phyloP scores from a whole-genome alignment of 805 yeast species.

The Metschnikowia hibisci region DNA sequence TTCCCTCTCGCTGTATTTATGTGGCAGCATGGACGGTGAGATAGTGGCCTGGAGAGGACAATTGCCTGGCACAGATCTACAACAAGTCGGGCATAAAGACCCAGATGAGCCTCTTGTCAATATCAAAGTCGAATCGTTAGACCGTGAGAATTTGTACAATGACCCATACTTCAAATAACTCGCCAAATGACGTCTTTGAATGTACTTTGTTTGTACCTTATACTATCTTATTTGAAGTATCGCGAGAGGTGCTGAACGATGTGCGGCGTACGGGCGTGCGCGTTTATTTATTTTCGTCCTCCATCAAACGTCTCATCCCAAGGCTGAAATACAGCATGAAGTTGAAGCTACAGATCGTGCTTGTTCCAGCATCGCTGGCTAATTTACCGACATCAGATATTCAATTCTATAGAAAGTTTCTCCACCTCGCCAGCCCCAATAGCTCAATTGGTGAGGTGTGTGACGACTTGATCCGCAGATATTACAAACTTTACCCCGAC shows the following conservation, averaged over 20 bases:
- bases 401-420: constrained; percentile 43
- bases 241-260: too few species aligned
- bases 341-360: constrained; percentile 35
- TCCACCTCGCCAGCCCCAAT: constrained; percentile 55
- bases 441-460: constrained; percentile 48
- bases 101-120: not conserved
- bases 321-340: constrained; percentile 13
- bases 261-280: constrained; percentile 1
- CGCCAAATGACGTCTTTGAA: too few species aligned
- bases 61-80: constrained; percentile 1
- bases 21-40: constrained; percentile 68
- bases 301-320: not conserved
- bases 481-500: constrained; percentile 61
- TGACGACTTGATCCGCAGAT: constrained; percentile 52
- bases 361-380: constrained; percentile 25
- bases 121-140: not conserved
- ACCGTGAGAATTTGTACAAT: constrained; percentile 7
- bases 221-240: too few species aligned
- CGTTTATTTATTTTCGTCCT: not conserved
- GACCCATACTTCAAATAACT: constrained; percentile 12
- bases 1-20: constrained; percentile 43
- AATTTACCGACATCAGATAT: constrained; percentile 20
- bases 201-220: too few species aligned
- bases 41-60: constrained; percentile 50
- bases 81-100: not conserved